A percentile compares a stretch with the other conserved stretches of the same genome.
Conservation (phyloP, 305 asterid genomes). For the Ajuga reptans region DNA sequence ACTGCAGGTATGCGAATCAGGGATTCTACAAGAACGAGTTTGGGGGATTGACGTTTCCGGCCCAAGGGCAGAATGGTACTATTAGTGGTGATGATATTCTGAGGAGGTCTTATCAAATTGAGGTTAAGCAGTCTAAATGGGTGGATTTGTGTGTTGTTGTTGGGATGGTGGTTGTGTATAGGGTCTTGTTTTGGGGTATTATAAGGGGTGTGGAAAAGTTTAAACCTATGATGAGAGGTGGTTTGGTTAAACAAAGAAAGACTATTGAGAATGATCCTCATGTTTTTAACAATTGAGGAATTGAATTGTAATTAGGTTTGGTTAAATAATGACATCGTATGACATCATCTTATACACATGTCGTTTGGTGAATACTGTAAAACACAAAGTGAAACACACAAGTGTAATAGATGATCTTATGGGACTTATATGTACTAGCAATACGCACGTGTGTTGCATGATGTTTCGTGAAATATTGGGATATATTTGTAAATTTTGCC, state of each 20-base stretch:
- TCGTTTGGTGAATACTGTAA: too few relatives aligned
- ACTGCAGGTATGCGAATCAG: conserved; percentile 40
- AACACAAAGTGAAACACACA: too few relatives aligned
- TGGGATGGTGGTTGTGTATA: conserved; percentile 42
- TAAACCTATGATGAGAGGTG: conserved; percentile 17
- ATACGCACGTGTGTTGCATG: too few relatives aligned
- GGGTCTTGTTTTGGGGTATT: conserved; percentile 40
- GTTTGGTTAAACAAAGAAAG: background rate
- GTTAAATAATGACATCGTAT: background rate
- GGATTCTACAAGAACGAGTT: conserved; percentile 60
- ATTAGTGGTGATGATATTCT: conserved; percentile 36
- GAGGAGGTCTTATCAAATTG: conserved; percentile 36
- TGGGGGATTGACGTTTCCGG: conserved; percentile 34
- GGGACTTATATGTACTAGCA: too few relatives aligned
- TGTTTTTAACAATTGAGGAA: too few relatives aligned
- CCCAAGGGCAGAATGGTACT: conserved; percentile 19
- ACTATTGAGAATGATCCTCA: too few relatives aligned
- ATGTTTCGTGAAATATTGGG: too few relatives aligned
- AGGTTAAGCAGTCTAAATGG: conserved; percentile 44
- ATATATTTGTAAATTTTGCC: too few relatives aligned
- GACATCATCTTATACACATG: too few relatives aligned
- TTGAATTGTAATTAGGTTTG: too few relatives aligned
- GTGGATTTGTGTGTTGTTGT: conserved; percentile 35
- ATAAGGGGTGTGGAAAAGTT: conserved; percentile 23
- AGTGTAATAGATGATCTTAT: too few relatives aligned